These are phyloP conservation scores for Meredithiella fracta DNA, from an alignment of 2,329 filamentous ascomycete genomes.

Conservation along the genomic window DNA sequence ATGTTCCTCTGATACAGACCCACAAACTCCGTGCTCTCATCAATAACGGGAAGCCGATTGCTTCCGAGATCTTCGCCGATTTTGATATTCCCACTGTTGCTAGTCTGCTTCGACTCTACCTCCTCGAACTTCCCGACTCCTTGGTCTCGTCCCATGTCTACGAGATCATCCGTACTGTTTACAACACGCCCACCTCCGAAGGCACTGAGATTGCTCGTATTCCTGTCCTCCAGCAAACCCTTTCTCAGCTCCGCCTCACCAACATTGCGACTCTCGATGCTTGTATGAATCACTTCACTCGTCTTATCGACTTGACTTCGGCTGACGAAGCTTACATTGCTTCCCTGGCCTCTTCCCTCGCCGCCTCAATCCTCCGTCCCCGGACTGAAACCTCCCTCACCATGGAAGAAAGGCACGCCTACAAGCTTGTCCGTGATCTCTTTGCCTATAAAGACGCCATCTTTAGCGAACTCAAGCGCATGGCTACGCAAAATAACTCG, in stretches of 20 bases:
- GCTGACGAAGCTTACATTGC: conserved; percentile 76
- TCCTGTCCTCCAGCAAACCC: conserved; percentile 83
- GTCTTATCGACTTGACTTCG: conserved; percentile 88
- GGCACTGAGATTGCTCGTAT: conserved; percentile 63
- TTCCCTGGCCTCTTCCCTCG: conserved; percentile 55
- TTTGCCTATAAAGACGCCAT: conserved; percentile 90
- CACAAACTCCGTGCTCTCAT: conserved; percentile 69
- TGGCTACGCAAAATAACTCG: conserved; percentile 52
- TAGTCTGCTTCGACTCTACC: conserved; percentile 80
- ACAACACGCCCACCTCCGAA: conserved; percentile 65
- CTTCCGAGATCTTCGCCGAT: conserved; percentile 60
- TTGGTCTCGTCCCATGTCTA: conserved; percentile 96
- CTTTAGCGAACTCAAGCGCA: conserved; percentile 89
- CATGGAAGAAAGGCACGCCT: conserved; percentile 86
- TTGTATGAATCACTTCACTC: conserved; percentile 94
- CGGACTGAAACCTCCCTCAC: conserved; percentile 77
- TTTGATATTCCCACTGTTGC: conserved; percentile 93
- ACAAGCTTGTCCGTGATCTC: conserved; percentile 77
- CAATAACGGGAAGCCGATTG: conserved; percentile 72
- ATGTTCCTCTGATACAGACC: conserved; percentile 70
- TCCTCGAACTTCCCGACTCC: conserved; percentile 93
- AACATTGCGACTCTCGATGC: conserved; percentile 99
- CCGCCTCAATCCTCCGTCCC: conserved; percentile 76
- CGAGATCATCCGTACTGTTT: conserved; percentile 96
- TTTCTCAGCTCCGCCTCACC: conserved; percentile 82